Conservation (phyloP, 805 yeast genomes). For the Hermanozyma aechmeae region DNA sequence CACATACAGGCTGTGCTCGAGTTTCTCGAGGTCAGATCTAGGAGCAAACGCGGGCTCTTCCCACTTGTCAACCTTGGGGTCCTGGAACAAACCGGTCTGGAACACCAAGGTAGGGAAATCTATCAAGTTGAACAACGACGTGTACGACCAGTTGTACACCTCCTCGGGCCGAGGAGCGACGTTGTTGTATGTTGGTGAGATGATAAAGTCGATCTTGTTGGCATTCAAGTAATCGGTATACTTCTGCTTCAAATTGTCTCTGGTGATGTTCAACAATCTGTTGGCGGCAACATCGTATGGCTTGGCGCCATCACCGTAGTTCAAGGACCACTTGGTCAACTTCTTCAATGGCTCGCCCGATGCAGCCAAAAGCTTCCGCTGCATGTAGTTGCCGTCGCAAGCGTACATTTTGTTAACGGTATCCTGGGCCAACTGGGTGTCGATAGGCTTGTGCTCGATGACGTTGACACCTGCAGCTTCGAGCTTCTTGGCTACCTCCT, state of each 20-base stretch:
- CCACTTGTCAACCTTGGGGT: conserved; percentile 43
- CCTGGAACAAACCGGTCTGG: conserved; percentile 56
- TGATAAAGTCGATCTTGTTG: conserved; percentile 52
- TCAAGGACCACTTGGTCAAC: conserved; percentile 53
- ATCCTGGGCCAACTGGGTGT: conserved; percentile 48
- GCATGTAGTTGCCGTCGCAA: conserved; percentile 60
- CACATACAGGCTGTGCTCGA: conserved; percentile 38
- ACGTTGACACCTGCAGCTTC: conserved; percentile 50
- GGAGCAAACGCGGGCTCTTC: conserved; percentile 18
- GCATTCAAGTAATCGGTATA: conserved; percentile 45
- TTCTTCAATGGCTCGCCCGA: conserved; percentile 66
- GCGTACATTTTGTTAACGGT: conserved; percentile 48
- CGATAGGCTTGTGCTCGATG: conserved; percentile 48
- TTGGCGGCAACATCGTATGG: conserved; percentile 40
- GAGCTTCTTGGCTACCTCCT: conserved; percentile 44
- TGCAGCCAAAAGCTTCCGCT: conserved; percentile 38
- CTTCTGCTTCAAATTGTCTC: conserved; percentile 52
- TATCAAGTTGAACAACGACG: conserved; percentile 61
- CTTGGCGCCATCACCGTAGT: conserved; percentile 49
- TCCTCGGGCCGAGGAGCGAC: conserved; percentile 62
- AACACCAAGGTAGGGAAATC: conserved; percentile 61
- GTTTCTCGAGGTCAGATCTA: conserved; percentile 38
- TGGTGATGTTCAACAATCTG: conserved; percentile 41
- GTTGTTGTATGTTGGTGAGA: conserved; percentile 61
- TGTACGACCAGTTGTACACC: conserved; percentile 73